These are phyloP conservation scores for Pseudodiploospora longispora DNA, from an alignment of 2,329 filamentous ascomycete species.

Conservation along the genomic window DNA sequence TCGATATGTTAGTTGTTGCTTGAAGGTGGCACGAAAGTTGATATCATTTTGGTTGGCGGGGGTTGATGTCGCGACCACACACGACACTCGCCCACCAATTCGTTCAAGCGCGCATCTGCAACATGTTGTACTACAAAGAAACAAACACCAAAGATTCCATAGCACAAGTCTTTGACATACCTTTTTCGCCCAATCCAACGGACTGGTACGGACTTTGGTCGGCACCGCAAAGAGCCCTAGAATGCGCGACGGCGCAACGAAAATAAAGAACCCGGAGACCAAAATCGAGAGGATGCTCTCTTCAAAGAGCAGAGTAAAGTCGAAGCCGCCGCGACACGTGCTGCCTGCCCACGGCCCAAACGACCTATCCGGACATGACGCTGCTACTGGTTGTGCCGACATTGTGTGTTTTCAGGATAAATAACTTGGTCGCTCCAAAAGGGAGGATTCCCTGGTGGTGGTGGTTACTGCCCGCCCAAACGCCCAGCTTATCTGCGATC, in stretches of 20 bases:
- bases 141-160: not conserved
- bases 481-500: no score
- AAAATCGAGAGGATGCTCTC: slow-evolving; percentile 11
- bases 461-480: not conserved
- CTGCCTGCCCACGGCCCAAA: slow-evolving; percentile 8
- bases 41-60: not conserved
- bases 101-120: no score
- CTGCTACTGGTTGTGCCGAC: not conserved
- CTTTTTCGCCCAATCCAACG: slow-evolving; percentile 3
- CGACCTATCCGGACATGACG: slow-evolving; percentile 2
- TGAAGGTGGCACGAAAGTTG: not conserved
- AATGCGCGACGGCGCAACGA: slow-evolving; percentile 1
- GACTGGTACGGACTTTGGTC: slow-evolving; percentile 1
- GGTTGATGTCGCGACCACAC: no score
- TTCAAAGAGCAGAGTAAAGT: slow-evolving; percentile 15
- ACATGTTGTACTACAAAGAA: no score
- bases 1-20: not conserved
- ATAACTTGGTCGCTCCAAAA: not conserved
- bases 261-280: slow-evolving; percentile 2
- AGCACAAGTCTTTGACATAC: not conserved
- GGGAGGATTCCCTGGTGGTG: not conserved
- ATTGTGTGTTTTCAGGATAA: not conserved
- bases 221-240: not conserved
- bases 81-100: no score
- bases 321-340: slow-evolving; percentile 13